Evolutionary conservation across 73 alveolate species (phyloP), one percentile per base, ranked within the genome.

Genomic region (Halteria grandinella): DNA sequence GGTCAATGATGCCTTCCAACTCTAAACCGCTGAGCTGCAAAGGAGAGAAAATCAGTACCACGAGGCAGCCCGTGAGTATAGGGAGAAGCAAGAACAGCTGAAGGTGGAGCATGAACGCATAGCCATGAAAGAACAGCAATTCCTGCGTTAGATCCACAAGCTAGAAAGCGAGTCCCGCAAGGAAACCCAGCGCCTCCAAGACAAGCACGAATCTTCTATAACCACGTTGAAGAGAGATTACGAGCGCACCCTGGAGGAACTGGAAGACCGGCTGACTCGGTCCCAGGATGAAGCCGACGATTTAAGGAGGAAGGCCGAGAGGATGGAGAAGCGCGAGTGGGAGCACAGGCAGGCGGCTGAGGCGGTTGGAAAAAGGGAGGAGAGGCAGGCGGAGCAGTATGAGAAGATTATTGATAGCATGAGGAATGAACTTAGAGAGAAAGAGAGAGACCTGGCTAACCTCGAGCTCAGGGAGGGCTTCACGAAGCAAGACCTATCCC

Each of bases 71-170:
- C n/a, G 55, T 20, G 75, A 60, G 21, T 80, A 54, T 45, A 51
- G 78, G 27, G 90, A 80, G 20, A 80, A 69, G 64, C 69, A 69
- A 0, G 85, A 80, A 33, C 51, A 69, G 28, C 5, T 80, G n/a
- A 70, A 80, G 36, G 45, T 80, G 14, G 90, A 80, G 33, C 58
- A 74, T 31, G 90, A 80, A 36, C 33, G 70, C 29, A 29, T 80
- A 50, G 81, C 81, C 11, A 52, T 80, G 71, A 80, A 80, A 45
- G 90, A 80, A 36, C 85, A 80, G 24, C 31, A 80, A n/a, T 80
- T 69, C 45, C 33, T 69, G 25, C 15, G 90, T 7, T 44, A 69
- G 24, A 62, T 80, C 36, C 62, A 52, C 25, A 80, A 69, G 31
- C 55, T 69, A n/a, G 85, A 66, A 27, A 12, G 50, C 12, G 41